A percentile compares a stretch with the other conserved stretches of the same genome.
These are phyloP conservation scores for Penicillium sp. DNA, from an alignment of 2,329 filamentous ascomycete species.

Conservation along the genomic window DNA sequence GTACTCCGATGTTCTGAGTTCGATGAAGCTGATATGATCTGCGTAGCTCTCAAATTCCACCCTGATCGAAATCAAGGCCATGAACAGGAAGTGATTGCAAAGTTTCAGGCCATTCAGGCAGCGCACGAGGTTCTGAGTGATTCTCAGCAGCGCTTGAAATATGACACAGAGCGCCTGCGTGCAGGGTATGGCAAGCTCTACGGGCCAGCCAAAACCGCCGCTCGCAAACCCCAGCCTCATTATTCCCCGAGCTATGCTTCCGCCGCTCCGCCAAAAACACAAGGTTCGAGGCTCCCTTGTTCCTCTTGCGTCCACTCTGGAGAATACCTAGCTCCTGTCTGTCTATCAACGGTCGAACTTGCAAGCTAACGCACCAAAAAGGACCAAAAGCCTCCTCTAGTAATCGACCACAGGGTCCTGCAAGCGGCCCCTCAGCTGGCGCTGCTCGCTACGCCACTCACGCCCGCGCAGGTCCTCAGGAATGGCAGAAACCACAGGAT, in stretches of 20 bases:
- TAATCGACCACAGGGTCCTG: conserved; percentile 16
- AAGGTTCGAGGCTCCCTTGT: conserved; percentile 11
- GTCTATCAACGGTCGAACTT: not conserved
- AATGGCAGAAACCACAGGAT: conserved; percentile 37
- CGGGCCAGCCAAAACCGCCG: conserved; percentile 23
- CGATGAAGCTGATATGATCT: conserved; percentile 6
- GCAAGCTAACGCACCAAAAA: not conserved
- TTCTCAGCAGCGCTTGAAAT: conserved; percentile 52
- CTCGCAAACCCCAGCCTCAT: conserved; percentile 26
- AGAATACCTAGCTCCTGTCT: not conserved
- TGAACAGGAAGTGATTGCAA: conserved; percentile 70
- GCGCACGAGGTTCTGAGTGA: conserved; percentile 73
- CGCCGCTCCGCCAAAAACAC: conserved; percentile 21
- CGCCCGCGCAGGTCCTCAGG: conserved; percentile 34
- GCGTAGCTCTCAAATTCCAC: conserved; percentile 71
- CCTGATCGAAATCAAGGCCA: conserved; percentile 82
- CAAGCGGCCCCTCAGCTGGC: conserved; percentile 31
- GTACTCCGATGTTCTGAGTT: not conserved
- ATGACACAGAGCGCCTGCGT: conserved; percentile 56
- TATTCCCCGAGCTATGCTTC: conserved; percentile 21
- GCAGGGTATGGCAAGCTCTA: conserved; percentile 39
- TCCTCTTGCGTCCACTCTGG: not conserved
- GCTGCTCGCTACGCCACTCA: conserved; percentile 39
- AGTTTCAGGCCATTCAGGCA: conserved; percentile 80
- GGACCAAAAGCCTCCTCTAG: conserved; percentile 18